These are phyloP conservation scores for Pseudozyma hubeiensis DNA, from an alignment of 1,284 basidiomycete genomes.

Conservation along the genomic window DNA sequence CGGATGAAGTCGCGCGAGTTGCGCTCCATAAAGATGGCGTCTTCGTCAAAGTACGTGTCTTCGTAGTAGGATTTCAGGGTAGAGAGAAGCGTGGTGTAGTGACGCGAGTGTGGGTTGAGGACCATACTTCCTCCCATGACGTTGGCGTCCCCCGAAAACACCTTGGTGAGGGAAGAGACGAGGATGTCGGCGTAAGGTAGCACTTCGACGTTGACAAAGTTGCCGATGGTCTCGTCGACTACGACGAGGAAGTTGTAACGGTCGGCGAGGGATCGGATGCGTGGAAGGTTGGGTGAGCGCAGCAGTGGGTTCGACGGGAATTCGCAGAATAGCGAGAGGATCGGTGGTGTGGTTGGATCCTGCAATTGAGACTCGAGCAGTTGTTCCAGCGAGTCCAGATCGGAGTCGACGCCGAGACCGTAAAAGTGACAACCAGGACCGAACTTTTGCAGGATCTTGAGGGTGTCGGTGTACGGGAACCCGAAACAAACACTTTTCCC, in stretches of 20 bases:
- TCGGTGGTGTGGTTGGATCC: constrained; percentile 65
- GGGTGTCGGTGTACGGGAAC: constrained; percentile 97
- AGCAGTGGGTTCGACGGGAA: constrained; percentile 95
- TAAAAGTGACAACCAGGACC: constrained; percentile 93
- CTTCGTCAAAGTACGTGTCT: constrained; percentile 89
- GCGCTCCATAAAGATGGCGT: constrained; percentile 96
- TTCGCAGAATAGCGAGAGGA: constrained; percentile 76
- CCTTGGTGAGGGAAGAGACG: constrained; percentile 92
- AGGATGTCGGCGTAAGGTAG: constrained; percentile 89
- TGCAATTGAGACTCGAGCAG: constrained; percentile 74
- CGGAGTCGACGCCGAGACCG: constrained; percentile 81
- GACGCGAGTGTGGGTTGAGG: constrained; percentile 81
- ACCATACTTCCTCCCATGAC: constrained; percentile 86
- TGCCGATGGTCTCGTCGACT: constrained; percentile 95
- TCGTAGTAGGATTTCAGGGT: constrained; percentile 78
- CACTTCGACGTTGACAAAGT: constrained; percentile 94
- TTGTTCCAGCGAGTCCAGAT: constrained; percentile 80
- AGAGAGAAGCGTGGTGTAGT: constrained; percentile 77
- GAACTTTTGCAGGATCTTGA: constrained; percentile 96
- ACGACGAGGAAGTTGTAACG: constrained; percentile 88
- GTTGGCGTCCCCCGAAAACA: constrained; percentile 94
- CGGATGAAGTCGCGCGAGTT: constrained; percentile 91
- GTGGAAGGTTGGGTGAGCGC: constrained; percentile 82
- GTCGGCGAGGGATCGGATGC: constrained; percentile 84
- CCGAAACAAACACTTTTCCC: constrained; percentile 71